Evolutionary conservation across 1,284 basidiomycete genomes (phyloP).

Genomic region (Cryptococcus hybrid): DNA sequence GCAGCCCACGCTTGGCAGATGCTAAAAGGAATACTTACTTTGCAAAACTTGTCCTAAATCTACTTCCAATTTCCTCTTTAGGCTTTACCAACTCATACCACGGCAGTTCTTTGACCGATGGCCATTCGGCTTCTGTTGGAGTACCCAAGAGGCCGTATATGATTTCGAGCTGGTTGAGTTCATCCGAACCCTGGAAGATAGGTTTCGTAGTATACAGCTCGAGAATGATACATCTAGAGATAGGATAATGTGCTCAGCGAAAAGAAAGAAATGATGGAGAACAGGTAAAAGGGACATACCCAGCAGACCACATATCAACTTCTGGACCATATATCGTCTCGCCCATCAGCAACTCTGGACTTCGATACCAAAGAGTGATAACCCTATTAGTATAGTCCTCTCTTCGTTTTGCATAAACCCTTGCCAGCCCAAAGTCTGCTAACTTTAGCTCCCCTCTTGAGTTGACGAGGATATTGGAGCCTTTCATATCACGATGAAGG

Average conservation of each 20-base stretch:
- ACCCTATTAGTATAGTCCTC: conserved; percentile 98
- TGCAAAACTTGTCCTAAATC: conserved; percentile 72
- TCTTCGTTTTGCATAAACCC: conserved; percentile 85
- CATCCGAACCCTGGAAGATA: conserved; percentile 93
- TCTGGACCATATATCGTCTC: conserved; percentile 96
- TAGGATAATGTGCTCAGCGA: neutral
- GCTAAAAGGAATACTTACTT: conserved; percentile 57
- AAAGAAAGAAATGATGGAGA: neutral
- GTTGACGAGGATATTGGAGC: conserved; percentile 96
- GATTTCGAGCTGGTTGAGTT: conserved; percentile 93
- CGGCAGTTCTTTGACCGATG: conserved; percentile 74
- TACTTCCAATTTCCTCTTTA: conserved; percentile 65
- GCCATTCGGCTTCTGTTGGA: conserved; percentile 79
- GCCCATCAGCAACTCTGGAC: conserved; percentile 92
- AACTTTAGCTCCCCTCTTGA: conserved; percentile 91
- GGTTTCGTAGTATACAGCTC: conserved; percentile 95
- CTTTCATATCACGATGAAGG: conserved; percentile 97
- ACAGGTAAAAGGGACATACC: conserved; percentile 57
- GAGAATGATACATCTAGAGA: conserved; percentile 87
- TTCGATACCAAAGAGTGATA: conserved; percentile 98
- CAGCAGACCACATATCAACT: conserved; percentile 99
- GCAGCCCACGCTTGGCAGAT: neutral
- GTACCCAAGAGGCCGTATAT: conserved; percentile 91
- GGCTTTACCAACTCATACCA: conserved; percentile 99
- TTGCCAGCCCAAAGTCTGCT: conserved; percentile 96